Conservation (phyloP, 2,329 filamentous ascomycete species). For the Xylariaceae sp. region DNA sequence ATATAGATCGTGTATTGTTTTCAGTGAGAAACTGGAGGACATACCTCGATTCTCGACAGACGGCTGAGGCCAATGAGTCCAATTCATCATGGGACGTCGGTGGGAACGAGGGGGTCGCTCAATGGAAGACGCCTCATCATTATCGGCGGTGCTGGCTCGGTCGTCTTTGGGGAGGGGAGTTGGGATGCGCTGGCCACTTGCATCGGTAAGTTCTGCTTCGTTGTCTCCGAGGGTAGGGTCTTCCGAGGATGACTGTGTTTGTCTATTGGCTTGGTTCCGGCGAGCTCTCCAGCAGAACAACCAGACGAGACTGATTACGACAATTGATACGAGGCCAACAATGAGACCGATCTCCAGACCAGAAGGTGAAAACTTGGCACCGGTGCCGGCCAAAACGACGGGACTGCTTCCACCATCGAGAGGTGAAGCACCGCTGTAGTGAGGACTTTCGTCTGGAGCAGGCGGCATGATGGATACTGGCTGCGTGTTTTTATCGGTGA, state of each 20-base stretch:
- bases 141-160: slow-evolving; percentile 16
- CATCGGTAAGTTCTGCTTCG: slow-evolving; percentile 14
- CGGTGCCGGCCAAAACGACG: slow-evolving; percentile 16
- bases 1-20: not conserved
- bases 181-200: slow-evolving; percentile 11
- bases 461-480: slow-evolving; percentile 12
- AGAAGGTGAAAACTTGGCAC: slow-evolving; percentile 15
- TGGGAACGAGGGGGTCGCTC: slow-evolving; percentile 14
- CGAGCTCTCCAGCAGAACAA: slow-evolving; percentile 29
- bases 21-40: not conserved
- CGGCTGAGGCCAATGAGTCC: slow-evolving; percentile 18
- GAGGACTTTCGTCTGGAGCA: slow-evolving; percentile 13
- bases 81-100: slow-evolving; percentile 8
- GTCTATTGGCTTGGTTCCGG: slow-evolving; percentile 19
- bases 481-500: not conserved
- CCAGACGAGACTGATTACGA: slow-evolving; percentile 22
- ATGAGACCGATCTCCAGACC: slow-evolving; percentile 29
- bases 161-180: slow-evolving; percentile 21
- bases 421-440: slow-evolving; percentile 25
- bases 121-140: slow-evolving; percentile 19
- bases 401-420: slow-evolving; percentile 25
- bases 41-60: slow-evolving; percentile 14
- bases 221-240: not conserved
- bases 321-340: slow-evolving; percentile 22
- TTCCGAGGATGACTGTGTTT: not conserved